Percentiles rank a stretch among this genome's conserved stretches.
phyloP scores from a whole-genome alignment of 768 basidiomycete species.

The Kwoniella botswanensis region DNA sequence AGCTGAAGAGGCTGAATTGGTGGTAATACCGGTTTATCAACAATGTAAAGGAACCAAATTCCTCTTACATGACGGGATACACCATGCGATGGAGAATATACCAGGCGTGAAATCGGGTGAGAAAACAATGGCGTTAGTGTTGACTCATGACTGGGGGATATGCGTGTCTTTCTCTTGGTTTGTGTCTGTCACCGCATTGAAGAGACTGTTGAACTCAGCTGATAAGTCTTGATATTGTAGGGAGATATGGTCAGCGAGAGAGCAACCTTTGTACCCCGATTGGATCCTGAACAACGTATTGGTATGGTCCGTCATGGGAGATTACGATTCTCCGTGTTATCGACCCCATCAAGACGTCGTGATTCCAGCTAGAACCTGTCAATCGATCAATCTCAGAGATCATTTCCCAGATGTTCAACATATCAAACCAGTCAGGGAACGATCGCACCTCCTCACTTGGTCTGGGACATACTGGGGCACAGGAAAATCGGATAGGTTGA shows the following conservation, averaged over 20 bases:
- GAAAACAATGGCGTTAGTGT: constrained; percentile 42
- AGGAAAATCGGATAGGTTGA: constrained; percentile 49
- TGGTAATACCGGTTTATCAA: constrained; percentile 56
- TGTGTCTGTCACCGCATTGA: background rate
- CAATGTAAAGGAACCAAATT: constrained; percentile 48
- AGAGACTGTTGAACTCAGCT: background rate
- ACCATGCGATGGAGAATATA: constrained; percentile 42
- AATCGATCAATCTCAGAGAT: constrained; percentile 41
- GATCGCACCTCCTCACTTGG: constrained; percentile 52
- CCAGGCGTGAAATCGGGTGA: constrained; percentile 38
- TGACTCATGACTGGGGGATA: constrained; percentile 59
- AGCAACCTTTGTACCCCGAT: constrained; percentile 43
- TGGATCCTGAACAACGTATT: constrained; percentile 51
- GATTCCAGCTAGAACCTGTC: constrained; percentile 56
- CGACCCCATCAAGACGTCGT: constrained; percentile 58
- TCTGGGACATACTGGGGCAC: constrained; percentile 58
- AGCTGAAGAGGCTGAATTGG: constrained; percentile 55
- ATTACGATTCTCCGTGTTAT: constrained; percentile 58
- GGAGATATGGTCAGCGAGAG: constrained; percentile 54
- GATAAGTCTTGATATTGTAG: constrained; percentile 14
- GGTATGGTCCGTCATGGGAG: constrained; percentile 58
- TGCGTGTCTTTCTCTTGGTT: constrained; percentile 55
- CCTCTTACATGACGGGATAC: constrained; percentile 44
- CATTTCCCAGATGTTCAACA: constrained; percentile 44
- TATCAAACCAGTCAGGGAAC: constrained; percentile 47